These are phyloP conservation scores for Candida stauntonica DNA, from an alignment of 805 yeast species.

Conservation along the genomic window DNA sequence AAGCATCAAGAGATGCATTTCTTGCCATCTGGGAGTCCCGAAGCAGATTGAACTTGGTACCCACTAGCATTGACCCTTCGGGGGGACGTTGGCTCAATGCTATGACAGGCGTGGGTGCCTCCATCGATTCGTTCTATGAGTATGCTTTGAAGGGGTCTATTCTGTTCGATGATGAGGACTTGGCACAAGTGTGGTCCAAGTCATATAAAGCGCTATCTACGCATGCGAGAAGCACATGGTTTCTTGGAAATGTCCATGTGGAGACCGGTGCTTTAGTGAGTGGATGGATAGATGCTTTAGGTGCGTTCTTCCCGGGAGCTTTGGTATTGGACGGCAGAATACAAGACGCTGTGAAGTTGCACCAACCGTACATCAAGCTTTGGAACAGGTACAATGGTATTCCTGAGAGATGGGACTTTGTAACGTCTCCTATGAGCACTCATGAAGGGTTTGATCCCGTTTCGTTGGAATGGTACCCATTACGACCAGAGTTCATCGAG, in stretches of 20 bases:
- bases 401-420: slow-evolving; percentile 82
- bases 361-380: slow-evolving; percentile 60
- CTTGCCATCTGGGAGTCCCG: slow-evolving; percentile 67
- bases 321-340: slow-evolving; percentile 76
- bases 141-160: slow-evolving; percentile 77
- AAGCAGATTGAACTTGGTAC: slow-evolving; percentile 58
- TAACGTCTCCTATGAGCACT: slow-evolving; percentile 3
- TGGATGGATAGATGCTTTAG: slow-evolving; percentile 78
- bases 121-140: slow-evolving; percentile 87
- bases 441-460: slow-evolving; percentile 32
- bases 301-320: slow-evolving; percentile 88
- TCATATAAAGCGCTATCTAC: slow-evolving; percentile 56
- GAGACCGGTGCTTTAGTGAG: slow-evolving; percentile 45
- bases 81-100: slow-evolving; percentile 52
- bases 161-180: slow-evolving; percentile 57
- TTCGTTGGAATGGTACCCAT: slow-evolving; percentile 83
- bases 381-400: slow-evolving; percentile 79
- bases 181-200: slow-evolving; percentile 51
- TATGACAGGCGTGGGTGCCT: slow-evolving; percentile 82
- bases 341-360: slow-evolving; percentile 56
- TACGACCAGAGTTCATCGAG: slow-evolving; percentile 89
- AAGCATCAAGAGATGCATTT: slow-evolving; percentile 56
- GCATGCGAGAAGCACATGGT: slow-evolving; percentile 49
- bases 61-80: slow-evolving; percentile 69
- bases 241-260: slow-evolving; percentile 52